Evolutionary conservation across 2,329 filamentous ascomycete species (phyloP).

Genomic region (Colletotrichum aenigma): DNA sequence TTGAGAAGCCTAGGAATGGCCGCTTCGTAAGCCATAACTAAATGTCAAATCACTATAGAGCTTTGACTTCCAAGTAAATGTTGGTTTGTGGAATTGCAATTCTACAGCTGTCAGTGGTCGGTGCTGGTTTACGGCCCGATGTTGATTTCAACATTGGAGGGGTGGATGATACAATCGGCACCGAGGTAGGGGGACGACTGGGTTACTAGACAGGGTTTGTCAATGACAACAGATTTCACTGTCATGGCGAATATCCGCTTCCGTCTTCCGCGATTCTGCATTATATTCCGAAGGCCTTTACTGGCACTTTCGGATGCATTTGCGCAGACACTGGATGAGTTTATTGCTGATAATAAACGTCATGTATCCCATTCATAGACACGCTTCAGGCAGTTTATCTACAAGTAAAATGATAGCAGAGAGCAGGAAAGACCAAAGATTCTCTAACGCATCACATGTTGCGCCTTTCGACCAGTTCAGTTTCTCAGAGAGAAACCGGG

Average conservation of each 20-base stretch:
- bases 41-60: neutral
- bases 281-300: neutral
- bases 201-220: neutral
- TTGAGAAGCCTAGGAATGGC: neutral
- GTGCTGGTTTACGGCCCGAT: neutral
- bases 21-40: neutral
- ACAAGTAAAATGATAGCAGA: no score
- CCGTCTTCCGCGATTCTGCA: neutral
- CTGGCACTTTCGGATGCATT: neutral
- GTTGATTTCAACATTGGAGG: constrained; percentile 7
- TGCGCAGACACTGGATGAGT: neutral
- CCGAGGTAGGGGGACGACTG: neutral
- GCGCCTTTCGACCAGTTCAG: neutral
- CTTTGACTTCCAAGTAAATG: no score
- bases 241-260: neutral
- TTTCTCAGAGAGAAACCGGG: fast-evolving
- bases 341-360: neutral
- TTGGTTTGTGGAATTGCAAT: neutral
- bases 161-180: neutral
- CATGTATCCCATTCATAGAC: neutral
- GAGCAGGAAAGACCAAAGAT: fast-evolving
- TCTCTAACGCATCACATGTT: fast-evolving
- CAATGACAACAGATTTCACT: constrained; percentile 5
- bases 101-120: neutral
- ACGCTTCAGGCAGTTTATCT: neutral